phyloP scores from a whole-genome alignment of 2,329 filamentous ascomycete genomes.

The Colletotrichum tanaceti region DNA sequence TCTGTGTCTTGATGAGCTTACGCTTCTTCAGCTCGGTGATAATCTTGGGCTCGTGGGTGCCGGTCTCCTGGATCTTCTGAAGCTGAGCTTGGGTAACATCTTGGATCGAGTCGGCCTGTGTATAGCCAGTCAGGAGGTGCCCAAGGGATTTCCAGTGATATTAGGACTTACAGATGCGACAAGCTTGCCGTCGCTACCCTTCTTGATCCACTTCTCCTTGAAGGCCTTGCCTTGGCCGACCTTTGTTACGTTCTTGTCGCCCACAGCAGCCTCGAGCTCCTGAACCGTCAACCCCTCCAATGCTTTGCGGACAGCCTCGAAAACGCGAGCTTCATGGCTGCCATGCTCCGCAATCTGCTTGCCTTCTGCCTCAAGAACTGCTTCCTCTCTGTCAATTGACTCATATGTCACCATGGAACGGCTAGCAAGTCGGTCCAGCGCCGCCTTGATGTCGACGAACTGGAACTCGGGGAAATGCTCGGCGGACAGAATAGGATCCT shows the following conservation, averaged over 20 bases:
- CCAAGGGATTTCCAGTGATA: neutral
- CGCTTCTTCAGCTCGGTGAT: slow-evolving; percentile 89
- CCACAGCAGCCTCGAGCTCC: slow-evolving; percentile 76
- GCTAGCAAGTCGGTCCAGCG: slow-evolving; percentile 85
- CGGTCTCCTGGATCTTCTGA: slow-evolving; percentile 75
- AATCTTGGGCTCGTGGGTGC: slow-evolving; percentile 79
- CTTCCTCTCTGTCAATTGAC: slow-evolving; percentile 82
- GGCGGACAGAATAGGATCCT: slow-evolving; percentile 74
- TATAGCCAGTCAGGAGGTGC: slow-evolving; percentile 27
- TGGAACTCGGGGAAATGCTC: slow-evolving; percentile 75
- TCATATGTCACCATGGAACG: slow-evolving; percentile 90
- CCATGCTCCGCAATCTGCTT: slow-evolving; percentile 78
- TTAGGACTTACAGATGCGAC: slow-evolving; percentile 59
- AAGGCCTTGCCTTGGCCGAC: slow-evolving; percentile 96
- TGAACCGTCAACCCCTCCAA: slow-evolving; percentile 84
- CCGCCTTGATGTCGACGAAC: slow-evolving; percentile 82
- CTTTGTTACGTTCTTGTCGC: slow-evolving; percentile 79
- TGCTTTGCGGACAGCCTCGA: slow-evolving; percentile 76
- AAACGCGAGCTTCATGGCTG: slow-evolving; percentile 86
- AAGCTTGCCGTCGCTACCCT: slow-evolving; percentile 68
- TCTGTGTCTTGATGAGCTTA: slow-evolving; percentile 86
- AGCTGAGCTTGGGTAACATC: slow-evolving; percentile 84
- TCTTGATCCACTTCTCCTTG: slow-evolving; percentile 78
- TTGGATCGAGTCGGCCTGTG: slow-evolving; percentile 75
- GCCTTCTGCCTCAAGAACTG: slow-evolving; percentile 79